Conservation (phyloP, 1,284 basidiomycete genomes). For the Athelia psychrophila region DNA sequence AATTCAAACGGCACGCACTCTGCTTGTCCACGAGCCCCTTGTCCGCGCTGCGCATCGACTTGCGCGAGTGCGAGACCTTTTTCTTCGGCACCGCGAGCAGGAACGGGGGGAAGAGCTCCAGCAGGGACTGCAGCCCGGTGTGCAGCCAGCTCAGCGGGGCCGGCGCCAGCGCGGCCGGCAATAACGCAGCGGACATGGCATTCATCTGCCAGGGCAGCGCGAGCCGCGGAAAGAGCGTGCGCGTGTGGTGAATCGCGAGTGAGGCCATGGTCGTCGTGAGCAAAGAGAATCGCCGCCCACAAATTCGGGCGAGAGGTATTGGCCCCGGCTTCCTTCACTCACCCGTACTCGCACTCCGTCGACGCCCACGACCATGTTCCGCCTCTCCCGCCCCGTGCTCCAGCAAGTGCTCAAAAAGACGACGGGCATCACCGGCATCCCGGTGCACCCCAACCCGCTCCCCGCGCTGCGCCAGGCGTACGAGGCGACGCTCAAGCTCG, state of each 20-base stretch:
- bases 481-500: slow-evolving; percentile 72
- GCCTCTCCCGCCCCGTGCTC: slow-evolving; percentile 71
- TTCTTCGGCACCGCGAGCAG: slow-evolving; percentile 93
- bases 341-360: too few relatives aligned
- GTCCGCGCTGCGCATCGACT: slow-evolving; percentile 93
- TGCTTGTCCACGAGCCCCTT: slow-evolving; percentile 95
- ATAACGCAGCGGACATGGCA: slow-evolving; percentile 24
- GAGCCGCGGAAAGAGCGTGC: slow-evolving; percentile 31
- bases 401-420: slow-evolving; percentile 66
- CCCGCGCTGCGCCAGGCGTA: slow-evolving; percentile 78
- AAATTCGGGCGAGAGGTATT: neutral
- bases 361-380: slow-evolving; percentile 58
- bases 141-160: slow-evolving; percentile 34
- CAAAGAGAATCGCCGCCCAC: slow-evolving; percentile 4
- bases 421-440: slow-evolving; percentile 78
- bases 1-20: slow-evolving; percentile 50
- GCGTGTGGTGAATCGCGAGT: slow-evolving; percentile 32
- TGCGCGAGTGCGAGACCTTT: slow-evolving; percentile 91
- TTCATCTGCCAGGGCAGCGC: slow-evolving; percentile 33
- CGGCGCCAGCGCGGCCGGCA: slow-evolving; percentile 27
- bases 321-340: neutral
- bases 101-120: slow-evolving; percentile 85
- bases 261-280: slow-evolving; percentile 35
- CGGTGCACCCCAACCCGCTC: slow-evolving; percentile 77
- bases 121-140: slow-evolving; percentile 52